phyloP scores from a whole-genome alignment of 805 yeast genomes.

The Blastobotrys attinorum region DNA sequence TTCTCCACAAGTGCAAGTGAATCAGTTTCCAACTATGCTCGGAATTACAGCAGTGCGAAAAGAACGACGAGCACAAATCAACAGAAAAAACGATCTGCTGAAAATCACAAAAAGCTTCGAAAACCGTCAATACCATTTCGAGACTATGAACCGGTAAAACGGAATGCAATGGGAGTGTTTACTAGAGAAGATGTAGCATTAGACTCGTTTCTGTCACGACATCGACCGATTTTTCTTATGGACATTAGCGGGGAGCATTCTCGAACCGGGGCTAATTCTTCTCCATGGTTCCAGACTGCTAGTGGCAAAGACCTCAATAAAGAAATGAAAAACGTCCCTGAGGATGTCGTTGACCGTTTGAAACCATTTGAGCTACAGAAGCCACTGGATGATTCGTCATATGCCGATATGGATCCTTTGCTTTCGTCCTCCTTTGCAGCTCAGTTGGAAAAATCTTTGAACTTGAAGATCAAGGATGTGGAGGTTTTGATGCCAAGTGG shows the following conservation, averaged over 20 bases:
- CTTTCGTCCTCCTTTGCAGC: neutral
- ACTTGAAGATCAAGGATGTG: conserved; percentile 1
- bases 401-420: neutral
- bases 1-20: neutral
- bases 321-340: conserved; percentile 31
- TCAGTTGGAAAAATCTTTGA: neutral
- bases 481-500: neutral
- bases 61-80: neutral
- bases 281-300: conserved; percentile 35
- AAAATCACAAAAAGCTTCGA: neutral
- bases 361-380: conserved; percentile 27
- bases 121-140: conserved; percentile 6
- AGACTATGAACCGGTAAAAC: conserved; percentile 3
- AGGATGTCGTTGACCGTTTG: conserved; percentile 29
- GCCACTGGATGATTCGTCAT: neutral
- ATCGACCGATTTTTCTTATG: conserved; percentile 38
- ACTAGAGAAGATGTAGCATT: conserved; percentile 19
- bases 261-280: neutral
- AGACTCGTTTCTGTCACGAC: conserved; percentile 40
- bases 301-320: conserved; percentile 32
- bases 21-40: neutral
- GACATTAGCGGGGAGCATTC: conserved; percentile 20
- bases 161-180: conserved; percentile 3
- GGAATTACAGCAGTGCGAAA: neutral
- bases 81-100: neutral